Evolutionary conservation across 345 rosid genomes (phyloP), one percentile per base, ranked within the genome.

Genomic region (Anastatica hierochuntica): DNA sequence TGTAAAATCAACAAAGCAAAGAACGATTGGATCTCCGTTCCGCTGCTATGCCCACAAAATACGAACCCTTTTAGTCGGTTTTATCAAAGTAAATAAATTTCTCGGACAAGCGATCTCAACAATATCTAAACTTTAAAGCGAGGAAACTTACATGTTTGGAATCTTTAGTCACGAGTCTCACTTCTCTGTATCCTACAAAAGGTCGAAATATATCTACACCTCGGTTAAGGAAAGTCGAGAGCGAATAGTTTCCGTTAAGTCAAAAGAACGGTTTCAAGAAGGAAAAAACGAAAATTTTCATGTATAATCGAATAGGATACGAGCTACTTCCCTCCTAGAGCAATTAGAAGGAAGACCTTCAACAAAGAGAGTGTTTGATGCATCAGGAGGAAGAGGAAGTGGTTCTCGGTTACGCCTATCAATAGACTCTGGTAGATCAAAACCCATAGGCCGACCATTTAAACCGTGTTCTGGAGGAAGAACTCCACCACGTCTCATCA

Each of bases 141-240:
- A 10, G 14, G 13, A 56, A 44, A 5, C 84, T 76, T 69, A 83
- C 95, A 46, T 77, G 87, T 60, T 77, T 78, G 29, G 87, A 78
- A 52, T 85, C 97, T 73, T 89, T 89, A 67, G 69, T 83, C 62
- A 83, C 89, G 44, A 89, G 79, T 74, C 97, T 77, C 50, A 83
- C 88, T 75, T 83, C 92, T 69, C 81, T 89, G 46, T 83, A 89
- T 53, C 97, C 97, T 50, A 89, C 87, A 68, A 81, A 89, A 51
- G 90, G 95, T 58, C 90, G 88, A 71, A 83, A 89, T 36, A 89
- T 89, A 76, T 89, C 97, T 89, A 64, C 24, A 64, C 48, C 4
- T 18, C 21, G 26, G 69, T 73, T 44, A 82, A 72, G 79, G 77
- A 72, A 54, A 49, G 27, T 21, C 26, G 18, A 64, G 42, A 34